Conservation (phyloP, 768 basidiomycete species). For the Daedaleopsis nitida region DNA sequence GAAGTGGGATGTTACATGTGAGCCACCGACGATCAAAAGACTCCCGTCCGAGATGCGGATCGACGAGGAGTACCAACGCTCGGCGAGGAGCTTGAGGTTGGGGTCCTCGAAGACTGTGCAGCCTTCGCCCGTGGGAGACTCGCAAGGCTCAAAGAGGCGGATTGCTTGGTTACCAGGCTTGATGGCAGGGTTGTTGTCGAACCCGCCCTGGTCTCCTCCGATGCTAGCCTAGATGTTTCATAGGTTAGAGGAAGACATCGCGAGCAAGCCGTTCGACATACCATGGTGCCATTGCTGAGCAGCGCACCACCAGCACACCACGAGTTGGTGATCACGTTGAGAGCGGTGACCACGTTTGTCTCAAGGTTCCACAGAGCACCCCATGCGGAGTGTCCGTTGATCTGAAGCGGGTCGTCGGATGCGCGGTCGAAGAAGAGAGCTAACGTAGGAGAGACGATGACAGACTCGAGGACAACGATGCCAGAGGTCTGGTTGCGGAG, state of each 20-base stretch:
- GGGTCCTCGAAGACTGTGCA: slow-evolving; percentile 74
- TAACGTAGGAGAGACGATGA: slow-evolving; percentile 66
- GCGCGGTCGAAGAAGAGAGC: slow-evolving; percentile 81
- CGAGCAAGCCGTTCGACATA: slow-evolving; percentile 28
- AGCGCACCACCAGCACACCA: slow-evolving; percentile 85
- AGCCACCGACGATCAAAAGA: slow-evolving; percentile 80
- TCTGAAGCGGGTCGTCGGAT: slow-evolving; percentile 76
- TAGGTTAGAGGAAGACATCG: background rate
- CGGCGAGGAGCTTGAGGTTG: slow-evolving; percentile 69
- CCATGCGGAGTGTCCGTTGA: slow-evolving; percentile 81
- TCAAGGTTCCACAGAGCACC: slow-evolving; percentile 71
- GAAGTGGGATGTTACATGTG: slow-evolving; percentile 81
- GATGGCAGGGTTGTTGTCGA: slow-evolving; percentile 57
- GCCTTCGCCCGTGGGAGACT: slow-evolving; percentile 42
- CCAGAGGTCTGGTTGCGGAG: slow-evolving; percentile 67
- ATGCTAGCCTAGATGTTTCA: slow-evolving; percentile 49
- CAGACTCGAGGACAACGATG: slow-evolving; percentile 76
- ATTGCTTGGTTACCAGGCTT: slow-evolving; percentile 80
- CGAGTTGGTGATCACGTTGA: slow-evolving; percentile 73
- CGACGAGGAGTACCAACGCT: slow-evolving; percentile 80
- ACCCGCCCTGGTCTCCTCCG: slow-evolving; percentile 79
- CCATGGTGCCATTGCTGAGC: slow-evolving; percentile 71
- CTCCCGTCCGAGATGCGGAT: slow-evolving; percentile 77
- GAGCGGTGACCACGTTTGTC: slow-evolving; percentile 59
- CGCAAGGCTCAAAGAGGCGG: slow-evolving; percentile 70